Percentiles rank a stretch among this genome's conserved stretches.
Evolutionary conservation across 352 stramenopile species (phyloP).

Genomic region (Phytophthora colocasiae): DNA sequence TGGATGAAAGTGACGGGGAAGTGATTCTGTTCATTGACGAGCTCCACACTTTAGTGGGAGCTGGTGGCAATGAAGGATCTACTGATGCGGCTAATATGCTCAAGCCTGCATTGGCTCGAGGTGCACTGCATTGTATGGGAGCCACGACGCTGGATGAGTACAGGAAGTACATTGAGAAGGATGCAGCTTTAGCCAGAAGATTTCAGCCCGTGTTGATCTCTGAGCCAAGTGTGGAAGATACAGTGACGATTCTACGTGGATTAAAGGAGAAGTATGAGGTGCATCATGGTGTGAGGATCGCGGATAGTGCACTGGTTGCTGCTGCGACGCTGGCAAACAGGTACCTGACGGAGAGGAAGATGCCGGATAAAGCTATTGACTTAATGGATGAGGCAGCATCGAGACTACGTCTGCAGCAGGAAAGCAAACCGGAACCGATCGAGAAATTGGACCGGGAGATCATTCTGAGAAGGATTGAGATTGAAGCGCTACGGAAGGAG

Average conservation of each 20-base stretch:
- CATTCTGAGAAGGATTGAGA: constrained; percentile 82
- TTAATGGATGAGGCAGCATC: constrained; percentile 95
- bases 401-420: constrained; percentile 80
- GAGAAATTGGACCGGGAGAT: constrained; percentile 85
- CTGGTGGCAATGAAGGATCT: constrained; percentile 87
- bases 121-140: constrained; percentile 92
- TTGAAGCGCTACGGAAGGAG: constrained; percentile 84
- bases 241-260: constrained; percentile 95
- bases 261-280: constrained; percentile 98
- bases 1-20: constrained; percentile 94
- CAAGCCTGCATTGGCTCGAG: constrained; percentile 95
- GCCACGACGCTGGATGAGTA: constrained; percentile 97
- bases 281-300: constrained; percentile 96
- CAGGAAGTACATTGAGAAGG: constrained; percentile 96
- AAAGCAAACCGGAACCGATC: constrained; percentile 86
- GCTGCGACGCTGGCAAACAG: constrained; percentile 94
- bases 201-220: constrained; percentile 98
- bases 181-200: constrained; percentile 95
- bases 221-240: constrained; percentile 95
- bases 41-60: constrained; percentile 94
- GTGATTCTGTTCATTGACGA: constrained; percentile 98
- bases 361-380: constrained; percentile 98
- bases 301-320: constrained; percentile 94
- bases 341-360: constrained; percentile 92
- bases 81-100: constrained; percentile 95